phyloP scores from a whole-genome alignment of 768 basidiomycete species.

The Xerocomus potaroensis region DNA sequence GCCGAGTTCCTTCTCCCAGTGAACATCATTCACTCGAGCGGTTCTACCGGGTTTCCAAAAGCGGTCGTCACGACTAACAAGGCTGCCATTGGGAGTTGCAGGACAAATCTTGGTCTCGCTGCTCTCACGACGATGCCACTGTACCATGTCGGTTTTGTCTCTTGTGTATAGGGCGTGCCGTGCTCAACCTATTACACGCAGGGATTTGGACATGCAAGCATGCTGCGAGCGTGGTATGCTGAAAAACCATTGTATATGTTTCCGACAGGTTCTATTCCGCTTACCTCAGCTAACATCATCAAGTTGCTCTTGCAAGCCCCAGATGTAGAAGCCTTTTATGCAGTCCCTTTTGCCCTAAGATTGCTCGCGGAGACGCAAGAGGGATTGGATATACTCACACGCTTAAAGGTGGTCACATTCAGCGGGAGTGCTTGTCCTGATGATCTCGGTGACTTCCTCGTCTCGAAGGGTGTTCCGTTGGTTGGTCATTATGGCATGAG shows the following conservation, averaged over 20 bases:
- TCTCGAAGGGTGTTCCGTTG: slow-evolving; percentile 44
- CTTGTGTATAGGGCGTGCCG: neutral
- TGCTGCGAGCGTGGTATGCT: slow-evolving; percentile 43
- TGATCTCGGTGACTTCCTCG: slow-evolving; percentile 49
- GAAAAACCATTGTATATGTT: slow-evolving; percentile 41
- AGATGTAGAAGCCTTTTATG: slow-evolving; percentile 30
- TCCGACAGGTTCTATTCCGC: slow-evolving; percentile 37
- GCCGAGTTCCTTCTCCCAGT: slow-evolving; percentile 19
- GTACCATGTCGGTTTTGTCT: slow-evolving; percentile 26
- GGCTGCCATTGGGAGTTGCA: slow-evolving; percentile 32
- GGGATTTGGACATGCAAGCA: slow-evolving; percentile 22
- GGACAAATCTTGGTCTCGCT: slow-evolving; percentile 27
- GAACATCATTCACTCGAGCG: slow-evolving; percentile 26
- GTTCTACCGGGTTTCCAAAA: slow-evolving; percentile 47
- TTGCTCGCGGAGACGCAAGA: slow-evolving; percentile 46
- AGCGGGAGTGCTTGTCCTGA: slow-evolving; percentile 52
- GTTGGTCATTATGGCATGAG: slow-evolving; percentile 47
- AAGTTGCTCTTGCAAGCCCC: slow-evolving; percentile 34
- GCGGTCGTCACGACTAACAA: slow-evolving; percentile 37
- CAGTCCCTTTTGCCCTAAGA: slow-evolving; percentile 38
- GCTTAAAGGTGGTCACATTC: slow-evolving; percentile 47
- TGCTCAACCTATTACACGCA: neutral
- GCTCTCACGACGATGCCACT: slow-evolving; percentile 29
- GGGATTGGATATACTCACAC: slow-evolving; percentile 38
- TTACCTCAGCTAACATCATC: slow-evolving; percentile 44